These are phyloP conservation scores for Ceratobasidium papillatum DNA, from an alignment of 1,284 basidiomycete species.

Conservation along the genomic window DNA sequence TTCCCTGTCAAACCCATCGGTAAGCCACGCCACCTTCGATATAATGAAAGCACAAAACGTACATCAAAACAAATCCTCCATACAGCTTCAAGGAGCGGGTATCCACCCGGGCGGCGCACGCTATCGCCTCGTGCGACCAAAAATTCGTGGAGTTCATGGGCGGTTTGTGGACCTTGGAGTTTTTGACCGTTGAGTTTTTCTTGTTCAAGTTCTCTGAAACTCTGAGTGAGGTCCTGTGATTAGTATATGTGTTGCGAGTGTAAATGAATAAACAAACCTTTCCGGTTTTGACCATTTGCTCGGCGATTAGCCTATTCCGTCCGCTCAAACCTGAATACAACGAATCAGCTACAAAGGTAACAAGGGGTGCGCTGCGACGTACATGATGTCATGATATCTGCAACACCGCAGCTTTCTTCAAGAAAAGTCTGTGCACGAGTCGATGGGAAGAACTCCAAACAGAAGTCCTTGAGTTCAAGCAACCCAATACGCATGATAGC, in stretches of 20 bases:
- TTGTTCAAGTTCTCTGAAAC: constrained; percentile 61
- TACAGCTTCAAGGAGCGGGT: constrained; percentile 64
- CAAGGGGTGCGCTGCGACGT: neutral
- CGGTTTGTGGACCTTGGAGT: constrained; percentile 61
- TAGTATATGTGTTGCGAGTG: neutral
- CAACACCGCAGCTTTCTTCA: constrained; percentile 63
- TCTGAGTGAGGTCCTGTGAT: constrained; percentile 49
- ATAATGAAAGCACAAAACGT: neutral
- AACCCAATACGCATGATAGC: constrained; percentile 65
- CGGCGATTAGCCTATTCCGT: constrained; percentile 61
- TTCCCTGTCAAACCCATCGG: constrained; percentile 8
- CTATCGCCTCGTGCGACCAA: constrained; percentile 55
- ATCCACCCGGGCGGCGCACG: constrained; percentile 50
- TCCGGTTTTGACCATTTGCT: constrained; percentile 58
- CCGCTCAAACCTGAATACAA: constrained; percentile 57
- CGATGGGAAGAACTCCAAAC: constrained; percentile 64
- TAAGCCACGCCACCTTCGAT: neutral
- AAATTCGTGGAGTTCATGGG: constrained; percentile 61
- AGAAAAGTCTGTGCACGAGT: constrained; percentile 60
- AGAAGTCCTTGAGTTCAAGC: constrained; percentile 59
- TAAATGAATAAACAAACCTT: constrained; percentile 55
- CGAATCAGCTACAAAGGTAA: neutral
- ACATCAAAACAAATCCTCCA: constrained; percentile 57
- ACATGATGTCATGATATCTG: constrained; percentile 62
- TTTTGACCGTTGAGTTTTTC: constrained; percentile 65